Base-by-base conservation (phyloP, 495 filamentous ascomycete species). In the Aspergillus diversus region DNA sequence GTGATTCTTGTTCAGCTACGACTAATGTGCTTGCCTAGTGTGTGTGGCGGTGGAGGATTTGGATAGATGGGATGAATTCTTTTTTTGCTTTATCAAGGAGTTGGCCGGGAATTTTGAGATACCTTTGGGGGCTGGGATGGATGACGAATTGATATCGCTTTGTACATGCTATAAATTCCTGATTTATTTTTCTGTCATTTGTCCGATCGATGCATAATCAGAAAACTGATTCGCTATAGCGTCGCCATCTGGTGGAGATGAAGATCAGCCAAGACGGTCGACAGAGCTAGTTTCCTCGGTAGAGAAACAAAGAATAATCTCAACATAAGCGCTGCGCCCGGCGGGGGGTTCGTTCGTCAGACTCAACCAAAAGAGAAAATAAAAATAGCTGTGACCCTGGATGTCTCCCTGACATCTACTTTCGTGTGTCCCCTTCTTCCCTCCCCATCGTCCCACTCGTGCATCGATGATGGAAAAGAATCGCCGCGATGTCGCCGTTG, bases 381-480 rank as follows among this genome's bases (percentile, higher is more conserved):
- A 27, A 27, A 27, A 27, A 27, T 27, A 27, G 21, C 21, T 27
- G 21, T 27, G 21, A 27, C 21, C 17, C n/a, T 49, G 46, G n/a
- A 49, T 49, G 4, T n/a, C 46, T 49, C 46, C 46, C 46, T 55
- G 27, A 33, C 51, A 33, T 27, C 21, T 27, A 27, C 21, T 27
- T 27, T 27, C 21, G 21, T 27, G 21, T 27, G 21, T 27, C 21
- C 21, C 21, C 21, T 27, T 27, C 21, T 27, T 27, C 21, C 21
- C 11, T 55, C n/a, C 13, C 7, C 33, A 4, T 55, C 51, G 2
- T 4, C 35, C n/a, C 8, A 5, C 27, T 13, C 31, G 37, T 16
- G 46, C 11, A 7, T 49, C 17, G 7, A 49, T n/a, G 46, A 49
- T 49, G 46, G 46, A 49, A 48, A 49, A 49, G 46, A 49, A 49